Evolutionary conservation across 257 asterid genomes (phyloP).

Genomic region (Solanum rostratum): DNA sequence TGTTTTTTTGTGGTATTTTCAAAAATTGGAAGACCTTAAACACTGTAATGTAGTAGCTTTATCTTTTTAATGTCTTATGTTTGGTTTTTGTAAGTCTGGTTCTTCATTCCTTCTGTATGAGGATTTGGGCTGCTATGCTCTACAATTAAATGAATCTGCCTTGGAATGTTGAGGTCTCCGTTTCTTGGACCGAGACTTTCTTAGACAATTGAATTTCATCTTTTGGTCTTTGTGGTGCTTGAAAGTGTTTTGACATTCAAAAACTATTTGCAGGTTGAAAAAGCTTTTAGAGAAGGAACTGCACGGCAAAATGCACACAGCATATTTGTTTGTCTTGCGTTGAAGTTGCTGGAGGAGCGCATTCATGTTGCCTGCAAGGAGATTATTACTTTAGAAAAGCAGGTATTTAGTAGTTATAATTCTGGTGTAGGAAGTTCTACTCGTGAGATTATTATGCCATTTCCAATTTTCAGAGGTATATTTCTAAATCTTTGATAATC

Average conservation of each 20-base stretch:
- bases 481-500: slow-evolving; percentile 12
- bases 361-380: slow-evolving; percentile 94
- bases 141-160: not conserved
- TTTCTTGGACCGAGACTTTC: not conserved
- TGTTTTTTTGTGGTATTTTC: not conserved
- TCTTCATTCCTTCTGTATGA: not conserved
- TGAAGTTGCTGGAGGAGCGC: slow-evolving; percentile 84
- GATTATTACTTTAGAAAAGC: slow-evolving; percentile 84
- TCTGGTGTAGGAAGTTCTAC: not conserved
- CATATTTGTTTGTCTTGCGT: slow-evolving; percentile 87
- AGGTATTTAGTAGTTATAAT: slow-evolving; percentile 29
- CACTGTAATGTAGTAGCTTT: not conserved
- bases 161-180: not conserved
- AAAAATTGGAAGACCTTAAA: not conserved
- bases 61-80: not conserved
- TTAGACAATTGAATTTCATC: not conserved
- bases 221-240: not conserved
- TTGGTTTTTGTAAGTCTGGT: not conserved
- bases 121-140: not conserved
- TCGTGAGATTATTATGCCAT: not conserved
- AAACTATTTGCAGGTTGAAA: slow-evolving; percentile 65
- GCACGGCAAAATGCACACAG: slow-evolving; percentile 98
- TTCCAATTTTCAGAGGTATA: not conserved
- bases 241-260: not conserved
- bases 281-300: slow-evolving; percentile 99